Evolutionary conservation across 1,139 yeast genomes (phyloP), one percentile per base, ranked within the genome.

Genomic region (Lodderomyces margitis): DNA sequence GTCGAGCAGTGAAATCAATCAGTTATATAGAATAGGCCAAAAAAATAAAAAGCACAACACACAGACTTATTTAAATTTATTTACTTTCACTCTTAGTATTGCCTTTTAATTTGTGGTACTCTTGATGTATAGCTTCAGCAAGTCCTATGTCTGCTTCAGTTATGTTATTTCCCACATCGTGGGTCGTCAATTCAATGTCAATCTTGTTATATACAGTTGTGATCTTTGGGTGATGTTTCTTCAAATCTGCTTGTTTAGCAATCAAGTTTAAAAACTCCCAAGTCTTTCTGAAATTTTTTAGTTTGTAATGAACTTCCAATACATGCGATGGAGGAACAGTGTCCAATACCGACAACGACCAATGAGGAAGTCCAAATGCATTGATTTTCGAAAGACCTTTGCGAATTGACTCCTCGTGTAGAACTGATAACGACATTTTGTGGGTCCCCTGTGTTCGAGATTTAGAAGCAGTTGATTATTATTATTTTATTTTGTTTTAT

Each of bases 181-280:
- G 95, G 0, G 95, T 87, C 3, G 83, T 77, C 34, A 86, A 59
- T 23, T 70, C 68, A 3, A 87, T 52, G 11, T 67, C 66, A 0
- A 86, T 87, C 34, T 66, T 61, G 51, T 81, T 86, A 55, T 86
- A 87, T 0, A 80, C 72, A 2, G 83, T 83, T 1, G 66, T 66
- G 4, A 84, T 78, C 0, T 80, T 78, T 0, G 95, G 95, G 56
- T 87, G 96, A 53, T 87, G 95, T 21, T 80, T 83, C 53, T 68
- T 61, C 1, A 66, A 53, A 54, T 84, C 86, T 1, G 88, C 74
- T 36, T 79, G 64, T 62, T 78, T 62, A 1, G 89, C 80, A 2
- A 86, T 75, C 42, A 73, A 72, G 21, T 78, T 81, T 20, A 87
- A 63, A 53, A 85, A 85, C 5, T 53, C 63, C 87, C 89, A 82